Percentiles rank a stretch among this genome's conserved stretches.
Evolutionary conservation across 2,329 filamentous ascomycete genomes (phyloP).

Genomic region (Sporothrix humicola): DNA sequence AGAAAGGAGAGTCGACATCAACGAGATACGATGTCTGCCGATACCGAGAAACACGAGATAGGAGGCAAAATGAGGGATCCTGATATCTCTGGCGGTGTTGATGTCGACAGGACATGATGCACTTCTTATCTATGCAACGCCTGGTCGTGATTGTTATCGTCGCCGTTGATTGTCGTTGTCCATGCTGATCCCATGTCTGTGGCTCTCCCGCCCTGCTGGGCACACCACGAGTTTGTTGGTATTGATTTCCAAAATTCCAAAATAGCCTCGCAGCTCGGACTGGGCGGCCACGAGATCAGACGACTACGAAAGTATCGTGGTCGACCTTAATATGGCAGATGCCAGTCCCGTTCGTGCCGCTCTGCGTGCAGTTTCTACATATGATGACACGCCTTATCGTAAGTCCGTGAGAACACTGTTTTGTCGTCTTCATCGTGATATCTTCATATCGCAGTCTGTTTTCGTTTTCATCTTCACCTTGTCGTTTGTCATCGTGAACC

Average conservation of each 20-base stretch:
- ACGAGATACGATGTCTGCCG: neutral
- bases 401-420: neutral
- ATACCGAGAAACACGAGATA: conserved; percentile 11
- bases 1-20: neutral
- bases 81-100: neutral
- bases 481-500: neutral
- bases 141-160: too few relatives aligned
- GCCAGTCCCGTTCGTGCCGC: neutral
- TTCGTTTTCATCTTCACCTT: neutral
- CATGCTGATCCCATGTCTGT: neutral
- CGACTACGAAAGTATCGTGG: neutral
- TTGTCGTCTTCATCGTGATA: neutral
- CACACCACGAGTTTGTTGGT: neutral
- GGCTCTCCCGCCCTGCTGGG: conserved; percentile 5
- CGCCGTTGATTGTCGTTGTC: neutral
- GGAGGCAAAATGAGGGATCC: neutral
- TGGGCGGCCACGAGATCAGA: neutral
- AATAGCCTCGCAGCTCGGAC: neutral
- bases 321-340: neutral
- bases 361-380: neutral
- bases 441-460: neutral
- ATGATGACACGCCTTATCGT: too few relatives aligned
- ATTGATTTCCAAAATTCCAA: neutral
- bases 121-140: neutral
- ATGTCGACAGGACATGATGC: neutral